A percentile compares a stretch with the other conserved stretches of the same genome.
Conservation (phyloP, 768 basidiomycete genomes). For the Boletus eberwhitei region DNA sequence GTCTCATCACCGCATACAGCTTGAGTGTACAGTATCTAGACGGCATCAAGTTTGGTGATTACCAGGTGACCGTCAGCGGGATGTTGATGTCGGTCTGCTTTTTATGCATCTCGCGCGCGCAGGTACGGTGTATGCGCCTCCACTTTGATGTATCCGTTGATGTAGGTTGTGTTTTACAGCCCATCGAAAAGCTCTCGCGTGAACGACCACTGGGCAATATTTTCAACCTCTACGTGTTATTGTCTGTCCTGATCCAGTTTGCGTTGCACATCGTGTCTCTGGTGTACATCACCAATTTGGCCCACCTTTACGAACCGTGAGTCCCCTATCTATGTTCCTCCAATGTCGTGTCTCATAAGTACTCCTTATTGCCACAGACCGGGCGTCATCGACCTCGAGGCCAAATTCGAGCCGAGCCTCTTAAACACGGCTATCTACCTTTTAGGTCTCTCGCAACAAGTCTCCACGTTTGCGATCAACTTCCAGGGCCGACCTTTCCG, state of each 20-base stretch:
- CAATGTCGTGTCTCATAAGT: not conserved
- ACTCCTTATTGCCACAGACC: conserved; percentile 36
- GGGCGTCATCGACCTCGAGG: conserved; percentile 86
- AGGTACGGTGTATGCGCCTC: conserved; percentile 52
- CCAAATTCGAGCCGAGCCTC: conserved; percentile 92
- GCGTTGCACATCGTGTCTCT: conserved; percentile 87
- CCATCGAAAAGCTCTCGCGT: conserved; percentile 92
- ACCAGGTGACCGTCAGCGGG: conserved; percentile 95
- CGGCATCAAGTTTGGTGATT: conserved; percentile 99
- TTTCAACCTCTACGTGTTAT: conserved; percentile 92
- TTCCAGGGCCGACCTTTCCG: conserved; percentile 99
- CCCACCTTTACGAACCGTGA: conserved; percentile 74
- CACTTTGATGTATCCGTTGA: not conserved
- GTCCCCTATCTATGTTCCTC: conserved; percentile 27
- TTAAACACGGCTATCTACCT: conserved; percentile 97
- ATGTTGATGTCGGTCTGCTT: conserved; percentile 96
- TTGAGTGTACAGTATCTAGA: conserved; percentile 96
- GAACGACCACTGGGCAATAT: conserved; percentile 95
- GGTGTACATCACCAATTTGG: conserved; percentile 89
- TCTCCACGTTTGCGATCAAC: conserved; percentile 98
- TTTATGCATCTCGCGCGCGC: conserved; percentile 94
- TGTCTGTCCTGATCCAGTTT: conserved; percentile 91
- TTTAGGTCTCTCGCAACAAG: conserved; percentile 92
- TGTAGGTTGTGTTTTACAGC: conserved; percentile 56
- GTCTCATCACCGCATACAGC: conserved; percentile 98